phyloP scores from a whole-genome alignment of 495 filamentous ascomycete genomes.

The Daldinia loculata region DNA sequence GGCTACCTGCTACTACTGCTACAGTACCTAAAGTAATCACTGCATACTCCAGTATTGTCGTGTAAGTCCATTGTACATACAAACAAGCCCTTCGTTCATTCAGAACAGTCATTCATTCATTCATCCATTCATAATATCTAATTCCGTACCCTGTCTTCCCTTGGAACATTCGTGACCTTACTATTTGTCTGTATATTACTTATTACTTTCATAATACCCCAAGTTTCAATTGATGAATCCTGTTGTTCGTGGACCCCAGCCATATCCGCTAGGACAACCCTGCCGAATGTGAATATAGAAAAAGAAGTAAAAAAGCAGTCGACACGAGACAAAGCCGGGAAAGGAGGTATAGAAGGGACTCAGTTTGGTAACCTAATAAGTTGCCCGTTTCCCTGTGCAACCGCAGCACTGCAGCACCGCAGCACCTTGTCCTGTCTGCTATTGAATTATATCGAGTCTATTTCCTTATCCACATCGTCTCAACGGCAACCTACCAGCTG shows the following conservation, averaged over 20 bases:
- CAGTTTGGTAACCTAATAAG: constrained; percentile 28
- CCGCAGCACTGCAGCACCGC: constrained; percentile 28
- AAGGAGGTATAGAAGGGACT: constrained; percentile 24
- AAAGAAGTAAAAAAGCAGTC: constrained; percentile 21
- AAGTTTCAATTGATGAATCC: constrained; percentile 42
- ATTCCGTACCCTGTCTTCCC: constrained; percentile 14
- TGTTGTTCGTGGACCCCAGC: constrained; percentile 16
- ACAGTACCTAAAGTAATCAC: constrained; percentile 28
- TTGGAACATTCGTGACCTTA: constrained; percentile 42
- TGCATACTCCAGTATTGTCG: constrained; percentile 36
- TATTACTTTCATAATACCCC: constrained; percentile 40
- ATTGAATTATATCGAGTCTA: constrained; percentile 39
- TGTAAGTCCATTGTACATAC: constrained; percentile 33
- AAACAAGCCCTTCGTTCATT: constrained; percentile 14
- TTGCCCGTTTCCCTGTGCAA: constrained; percentile 30
- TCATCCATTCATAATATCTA: constrained; percentile 37
- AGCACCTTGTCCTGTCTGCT: constrained; percentile 24
- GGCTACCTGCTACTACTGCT: constrained; percentile 35
- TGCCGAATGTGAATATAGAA: constrained; percentile 37
- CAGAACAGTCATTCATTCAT: constrained; percentile 14
- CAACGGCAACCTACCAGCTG: constrained; percentile 26
- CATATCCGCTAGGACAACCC: constrained; percentile 32
- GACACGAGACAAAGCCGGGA: constrained; percentile 24
- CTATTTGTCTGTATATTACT: constrained; percentile 43
- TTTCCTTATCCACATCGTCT: constrained; percentile 18